These are phyloP conservation scores for Colletotrichum phormii DNA, from an alignment of 2,329 filamentous ascomycete genomes.

Conservation along the genomic window DNA sequence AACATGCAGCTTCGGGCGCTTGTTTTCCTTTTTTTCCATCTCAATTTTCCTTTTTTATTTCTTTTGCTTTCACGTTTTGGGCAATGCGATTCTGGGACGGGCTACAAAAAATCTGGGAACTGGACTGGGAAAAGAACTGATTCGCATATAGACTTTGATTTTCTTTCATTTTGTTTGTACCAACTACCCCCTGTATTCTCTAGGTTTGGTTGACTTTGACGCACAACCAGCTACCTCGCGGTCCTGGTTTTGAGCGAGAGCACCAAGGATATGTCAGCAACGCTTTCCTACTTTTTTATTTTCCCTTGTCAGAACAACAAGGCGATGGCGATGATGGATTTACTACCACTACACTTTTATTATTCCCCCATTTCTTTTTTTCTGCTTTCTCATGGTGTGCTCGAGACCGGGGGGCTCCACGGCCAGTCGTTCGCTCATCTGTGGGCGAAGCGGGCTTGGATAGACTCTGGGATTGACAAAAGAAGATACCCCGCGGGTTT, in stretches of 20 bases:
- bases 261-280: conserved; percentile 35
- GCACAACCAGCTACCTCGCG: conserved; percentile 24
- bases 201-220: conserved; percentile 5
- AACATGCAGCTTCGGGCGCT: conserved; percentile 19
- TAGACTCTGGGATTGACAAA: conserved; percentile 33
- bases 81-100: conserved; percentile 27
- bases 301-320: conserved; percentile 34
- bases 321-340: conserved; percentile 30
- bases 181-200: conserved; percentile 18
- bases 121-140: conserved; percentile 38
- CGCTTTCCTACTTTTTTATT: conserved; percentile 29
- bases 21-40: conserved; percentile 5
- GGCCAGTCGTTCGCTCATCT: conserved; percentile 5
- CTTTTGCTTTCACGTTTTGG: neutral
- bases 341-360: conserved; percentile 6
- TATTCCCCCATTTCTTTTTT: conserved; percentile 2
- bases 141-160: conserved; percentile 37
- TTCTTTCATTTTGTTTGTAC: conserved; percentile 28
- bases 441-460: conserved; percentile 25
- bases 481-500: conserved; percentile 37
- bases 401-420: conserved; percentile 17
- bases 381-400: conserved; percentile 21
- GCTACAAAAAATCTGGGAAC: conserved; percentile 37
- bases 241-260: conserved; percentile 10
- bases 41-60: conserved; percentile 6